Evolutionary conservation across 371 early-diverging fungal genomes (phyloP), one percentile per base, ranked within the genome.

Genomic region (Phascolomyces articulosus): DNA sequence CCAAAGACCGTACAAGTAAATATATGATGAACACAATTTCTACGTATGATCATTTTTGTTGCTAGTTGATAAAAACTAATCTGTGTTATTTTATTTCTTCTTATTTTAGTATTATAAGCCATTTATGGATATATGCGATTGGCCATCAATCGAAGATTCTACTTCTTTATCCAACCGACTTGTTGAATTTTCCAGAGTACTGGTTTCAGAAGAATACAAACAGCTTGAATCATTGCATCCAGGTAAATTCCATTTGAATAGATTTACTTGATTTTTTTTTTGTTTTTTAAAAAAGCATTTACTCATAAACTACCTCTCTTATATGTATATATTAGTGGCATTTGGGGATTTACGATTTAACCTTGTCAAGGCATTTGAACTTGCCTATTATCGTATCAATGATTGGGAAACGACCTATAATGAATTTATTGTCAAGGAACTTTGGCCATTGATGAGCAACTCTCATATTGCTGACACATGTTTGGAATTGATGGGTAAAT

Each of bases 401-500:
- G 55, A 66, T 29, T 66, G 60, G 60, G 48, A 66, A 38, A 38
- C 51, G 2, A 57, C 54, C 2, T 66, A 66, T 23, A 40, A 66
- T 18, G 55, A 44, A 7, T 66, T 61, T 38, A 58, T 66, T 16
- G 23, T 57, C n/a, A 29, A 29, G 15, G 51, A 55, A 11, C 61
- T 61, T 8, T 66, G 61, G 47, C 66, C 61, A 8, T 24, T 61
- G 11, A 16, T 62, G n/a, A 54, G 38, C 15, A 44, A 66, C 23
- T n/a, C 44, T n/a, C 40, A 24, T 2, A 21, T 49, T 26, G 61
- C 57, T 4, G 66, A 66, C 23, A 41, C 60, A 34, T 60, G 44
- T 11, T 34, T 66, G 49, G 66, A 66, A 41, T 57, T 65, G 3
- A 65, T 65, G 20, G 53, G 65, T 65, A 65, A 48, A 23, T 51